A percentile compares a stretch with the other conserved stretches of the same genome.
phyloP scores from a whole-genome alignment of 1,284 basidiomycete genomes.

The Sanguinoderma infundibulare region DNA sequence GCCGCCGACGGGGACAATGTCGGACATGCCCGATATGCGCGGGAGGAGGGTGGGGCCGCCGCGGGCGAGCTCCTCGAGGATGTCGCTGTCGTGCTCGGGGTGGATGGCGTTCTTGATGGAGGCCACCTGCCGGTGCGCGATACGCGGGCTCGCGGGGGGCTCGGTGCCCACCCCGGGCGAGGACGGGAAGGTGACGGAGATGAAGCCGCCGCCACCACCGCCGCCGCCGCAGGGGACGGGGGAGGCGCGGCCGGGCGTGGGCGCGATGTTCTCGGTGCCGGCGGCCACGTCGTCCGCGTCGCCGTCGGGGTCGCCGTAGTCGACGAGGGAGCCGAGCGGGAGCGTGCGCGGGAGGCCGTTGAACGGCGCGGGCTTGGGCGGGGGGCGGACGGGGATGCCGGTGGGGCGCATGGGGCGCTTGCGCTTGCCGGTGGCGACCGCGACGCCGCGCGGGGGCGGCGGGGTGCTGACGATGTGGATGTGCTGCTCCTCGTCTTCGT shows the following conservation, averaged over 20 bases:
- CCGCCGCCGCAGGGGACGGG: too few species aligned
- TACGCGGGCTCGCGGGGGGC: slow-evolving; percentile 35
- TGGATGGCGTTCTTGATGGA: slow-evolving; percentile 30
- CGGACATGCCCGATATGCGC: slow-evolving; percentile 44
- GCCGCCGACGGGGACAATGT: slow-evolving; percentile 40
- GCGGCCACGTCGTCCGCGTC: slow-evolving; percentile 48
- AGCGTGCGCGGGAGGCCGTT: slow-evolving; percentile 46
- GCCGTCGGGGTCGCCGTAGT: slow-evolving; percentile 60
- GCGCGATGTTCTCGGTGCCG: slow-evolving; percentile 14
- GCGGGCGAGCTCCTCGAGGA: slow-evolving; percentile 56
- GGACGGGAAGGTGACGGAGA: slow-evolving; percentile 9
- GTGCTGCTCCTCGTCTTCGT: slow-evolving; percentile 56
- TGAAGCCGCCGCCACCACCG: slow-evolving; percentile 25
- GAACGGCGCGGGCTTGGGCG: slow-evolving; percentile 19
- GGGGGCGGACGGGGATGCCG: slow-evolving; percentile 29
- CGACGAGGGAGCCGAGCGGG: slow-evolving; percentile 63
- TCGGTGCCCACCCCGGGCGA: slow-evolving; percentile 7
- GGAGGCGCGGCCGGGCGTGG: slow-evolving; percentile 16
- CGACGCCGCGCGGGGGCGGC: slow-evolving; percentile 41
- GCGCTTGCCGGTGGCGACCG: slow-evolving; percentile 51
- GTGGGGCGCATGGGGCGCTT: slow-evolving; percentile 47
- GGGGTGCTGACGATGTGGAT: slow-evolving; percentile 38
- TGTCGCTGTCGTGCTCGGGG: slow-evolving; percentile 50
- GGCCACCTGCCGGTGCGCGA: slow-evolving; percentile 46
- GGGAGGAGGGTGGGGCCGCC: slow-evolving; percentile 47